These are phyloP conservation scores for Claviceps spartinae DNA, from an alignment of 2,329 filamentous ascomycete species.

Conservation along the genomic window DNA sequence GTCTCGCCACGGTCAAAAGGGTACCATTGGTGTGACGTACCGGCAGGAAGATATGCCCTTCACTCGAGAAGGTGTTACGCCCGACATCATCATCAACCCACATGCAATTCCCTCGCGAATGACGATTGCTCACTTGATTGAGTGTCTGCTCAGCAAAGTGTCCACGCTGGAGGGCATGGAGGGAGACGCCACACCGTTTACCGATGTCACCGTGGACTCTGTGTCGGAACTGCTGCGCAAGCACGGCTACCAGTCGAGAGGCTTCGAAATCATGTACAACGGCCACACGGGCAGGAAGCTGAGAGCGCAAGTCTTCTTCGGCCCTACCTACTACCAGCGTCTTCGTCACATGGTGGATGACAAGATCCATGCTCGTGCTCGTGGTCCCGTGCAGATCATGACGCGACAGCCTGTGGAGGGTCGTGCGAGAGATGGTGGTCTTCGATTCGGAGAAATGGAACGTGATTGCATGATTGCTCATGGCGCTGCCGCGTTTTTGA, in stretches of 20 bases:
- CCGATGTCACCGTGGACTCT: constrained; percentile 89
- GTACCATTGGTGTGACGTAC: constrained; percentile 97
- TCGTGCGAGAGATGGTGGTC: constrained; percentile 92
- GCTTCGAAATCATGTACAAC: constrained; percentile 98
- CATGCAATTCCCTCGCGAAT: constrained; percentile 99
- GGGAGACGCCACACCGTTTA: constrained; percentile 95
- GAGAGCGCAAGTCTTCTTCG: constrained; percentile 88
- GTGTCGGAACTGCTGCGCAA: constrained; percentile 76
- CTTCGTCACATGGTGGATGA: constrained; percentile 99
- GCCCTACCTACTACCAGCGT: constrained; percentile 97
- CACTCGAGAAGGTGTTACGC: constrained; percentile 76
- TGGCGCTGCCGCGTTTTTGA: constrained; percentile 89
- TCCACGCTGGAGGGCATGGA: constrained; percentile 86
- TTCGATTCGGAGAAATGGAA: constrained; percentile 99
- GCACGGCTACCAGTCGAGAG: constrained; percentile 90
- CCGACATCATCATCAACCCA: constrained; percentile 97
- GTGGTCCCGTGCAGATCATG: constrained; percentile 92
- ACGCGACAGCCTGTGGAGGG: constrained; percentile 95
- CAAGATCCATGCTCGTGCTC: constrained; percentile 98
- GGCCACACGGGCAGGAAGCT: constrained; percentile 93
- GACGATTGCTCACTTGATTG: constrained; percentile 99
- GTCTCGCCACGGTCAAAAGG: constrained; percentile 97
- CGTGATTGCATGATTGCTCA: constrained; percentile 99
- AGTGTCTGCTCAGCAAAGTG: constrained; percentile 94
- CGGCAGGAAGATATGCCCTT: constrained; percentile 99